phyloP scores from a whole-genome alignment of 2,329 filamentous ascomycete species.

The Leptodontidium sp. region DNA sequence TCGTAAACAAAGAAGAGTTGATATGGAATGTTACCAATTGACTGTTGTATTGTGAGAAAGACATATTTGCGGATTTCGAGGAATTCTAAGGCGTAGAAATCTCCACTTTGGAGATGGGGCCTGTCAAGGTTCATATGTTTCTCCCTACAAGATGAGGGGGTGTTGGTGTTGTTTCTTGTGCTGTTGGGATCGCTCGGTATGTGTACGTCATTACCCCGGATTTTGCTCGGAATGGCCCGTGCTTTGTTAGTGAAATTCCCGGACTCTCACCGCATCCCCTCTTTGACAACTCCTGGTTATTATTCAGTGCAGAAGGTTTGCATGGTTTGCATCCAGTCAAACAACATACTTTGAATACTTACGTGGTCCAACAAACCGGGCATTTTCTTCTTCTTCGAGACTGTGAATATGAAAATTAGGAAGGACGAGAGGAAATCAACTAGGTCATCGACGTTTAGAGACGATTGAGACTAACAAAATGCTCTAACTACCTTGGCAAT shows the following conservation, averaged over 20 bases:
- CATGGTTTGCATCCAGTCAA: not conserved
- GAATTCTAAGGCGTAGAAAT: not conserved
- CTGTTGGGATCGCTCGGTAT: not conserved
- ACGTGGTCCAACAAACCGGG: conserved; percentile 3
- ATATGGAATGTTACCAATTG: conserved; percentile 49
- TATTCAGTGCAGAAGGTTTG: not conserved
- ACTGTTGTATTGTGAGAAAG: conserved; percentile 45
- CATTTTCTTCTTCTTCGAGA: not conserved
- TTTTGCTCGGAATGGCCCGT: conserved; percentile 18
- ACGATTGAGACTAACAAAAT: not conserved
- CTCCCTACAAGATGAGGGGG: conserved; percentile 9
- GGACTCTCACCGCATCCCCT: conserved; percentile 4
- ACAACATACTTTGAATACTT: not conserved
- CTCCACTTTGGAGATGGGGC: not conserved
- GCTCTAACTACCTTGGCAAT: not conserved
- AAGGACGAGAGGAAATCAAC: not conserved
- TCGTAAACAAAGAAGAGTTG: not conserved
- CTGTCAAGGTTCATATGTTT: not conserved
- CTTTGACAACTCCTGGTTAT: not conserved
- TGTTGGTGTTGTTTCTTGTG: not conserved
- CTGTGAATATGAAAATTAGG: not conserved
- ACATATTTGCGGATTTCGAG: conserved; percentile 9
- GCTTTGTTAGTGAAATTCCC: not conserved
- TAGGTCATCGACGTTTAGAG: not conserved
- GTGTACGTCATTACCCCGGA: conserved; percentile 33